Evolutionary conservation across 257 asterid species (phyloP), one percentile per base, ranked within the genome.

Genomic region (Nyctanthes arbortristis): DNA sequence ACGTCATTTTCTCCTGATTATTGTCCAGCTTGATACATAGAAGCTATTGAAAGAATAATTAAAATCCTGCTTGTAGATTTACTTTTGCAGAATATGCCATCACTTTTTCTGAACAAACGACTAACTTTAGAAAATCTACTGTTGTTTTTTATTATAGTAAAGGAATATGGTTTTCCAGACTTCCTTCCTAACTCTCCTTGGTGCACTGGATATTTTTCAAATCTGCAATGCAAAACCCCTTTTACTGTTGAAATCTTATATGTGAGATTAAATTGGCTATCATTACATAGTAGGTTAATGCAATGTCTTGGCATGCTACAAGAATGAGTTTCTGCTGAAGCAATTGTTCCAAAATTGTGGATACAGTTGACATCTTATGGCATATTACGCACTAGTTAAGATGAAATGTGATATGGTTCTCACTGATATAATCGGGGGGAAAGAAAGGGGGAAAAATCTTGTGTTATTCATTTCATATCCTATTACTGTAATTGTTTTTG

Each of bases 401-500:
- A 39, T 52, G 13, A 24, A 52, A 24, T 1, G 16, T 9, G 30
- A 22, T 24, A 24, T 24, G 16, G 16, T 49, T 49, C 31, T 9
- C 16, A 52, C 13, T 52, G n/a, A 49, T 52, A 9, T 0, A 10
- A 24, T 0, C n/a, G n/a, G n/a, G n/a, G n/a, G n/a, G n/a, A n/a
- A n/a, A n/a, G n/a, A n/a, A n/a, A n/a, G n/a, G n/a, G n/a, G n/a
- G n/a, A 24, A 52, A 1, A 49, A 49, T 11, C n/a, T 52, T 22
- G 4, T 49, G 20, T 49, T 14, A 5, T 52, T 29, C 10, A 3
- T 52, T 61, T 36, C 6, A 20, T 12, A 27, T 59, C 68, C 14
- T 49, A 64, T 58, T 40, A 62, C 49, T 13, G n/a, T 61, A 62
- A 61, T 11, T 13, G 35, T 58, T 66, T 39, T 62, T 40, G 54